phyloP scores from a whole-genome alignment of 2,329 filamentous ascomycete species.

The Pseudopithomyces maydicus region DNA sequence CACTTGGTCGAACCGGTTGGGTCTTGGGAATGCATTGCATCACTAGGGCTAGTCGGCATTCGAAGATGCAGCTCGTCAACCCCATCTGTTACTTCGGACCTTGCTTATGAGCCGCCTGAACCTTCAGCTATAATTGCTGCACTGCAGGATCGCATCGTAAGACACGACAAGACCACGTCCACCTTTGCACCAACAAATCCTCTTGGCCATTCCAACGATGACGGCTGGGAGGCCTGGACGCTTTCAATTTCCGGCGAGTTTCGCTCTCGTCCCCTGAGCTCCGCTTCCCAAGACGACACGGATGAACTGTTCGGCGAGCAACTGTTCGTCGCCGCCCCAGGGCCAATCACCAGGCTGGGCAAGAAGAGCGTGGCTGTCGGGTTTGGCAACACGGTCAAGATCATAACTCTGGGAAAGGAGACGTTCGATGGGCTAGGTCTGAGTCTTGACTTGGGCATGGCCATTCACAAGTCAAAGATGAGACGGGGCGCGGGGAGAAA shows the following conservation, averaged over 20 bases:
- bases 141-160: constrained; percentile 34
- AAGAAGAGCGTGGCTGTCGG: constrained; percentile 69
- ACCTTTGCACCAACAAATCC: constrained; percentile 1
- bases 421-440: constrained; percentile 56
- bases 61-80: constrained; percentile 51
- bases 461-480: constrained; percentile 16
- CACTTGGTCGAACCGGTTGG: constrained; percentile 67
- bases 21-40: constrained; percentile 65
- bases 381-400: constrained; percentile 74
- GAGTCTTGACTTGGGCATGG: constrained; percentile 10
- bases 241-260: constrained; percentile 55
- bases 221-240: constrained; percentile 61
- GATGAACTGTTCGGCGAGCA: constrained; percentile 45
- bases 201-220: constrained; percentile 23
- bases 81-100: constrained; percentile 33
- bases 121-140: constrained; percentile 24
- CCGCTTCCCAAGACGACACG: constrained; percentile 16
- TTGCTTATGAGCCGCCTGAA: constrained; percentile 22
- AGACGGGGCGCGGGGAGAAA: constrained; percentile 23
- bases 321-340: constrained; percentile 68
- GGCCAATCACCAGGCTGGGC: constrained; percentile 68
- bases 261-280: constrained; percentile 44
- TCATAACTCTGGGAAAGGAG: constrained; percentile 70
- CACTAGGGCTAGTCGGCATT: constrained; percentile 67
- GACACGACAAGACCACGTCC: constrained; percentile 12